These are phyloP conservation scores for Panicum miliaceum DNA, from an alignment of 176 grass and related monocot species.

Conservation along the genomic window DNA sequence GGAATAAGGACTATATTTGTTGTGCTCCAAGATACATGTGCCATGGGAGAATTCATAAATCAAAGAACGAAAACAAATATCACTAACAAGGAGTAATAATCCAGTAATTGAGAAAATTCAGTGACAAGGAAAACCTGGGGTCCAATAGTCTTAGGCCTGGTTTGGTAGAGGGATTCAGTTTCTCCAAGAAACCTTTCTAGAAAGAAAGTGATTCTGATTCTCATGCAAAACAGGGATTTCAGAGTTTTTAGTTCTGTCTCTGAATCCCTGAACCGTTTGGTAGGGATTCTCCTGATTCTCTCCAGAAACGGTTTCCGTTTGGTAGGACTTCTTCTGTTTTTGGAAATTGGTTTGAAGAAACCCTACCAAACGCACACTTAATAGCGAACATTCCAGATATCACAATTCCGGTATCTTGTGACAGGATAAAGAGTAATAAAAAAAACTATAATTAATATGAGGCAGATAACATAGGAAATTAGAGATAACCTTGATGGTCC, in stretches of 20 bases:
- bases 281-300: too few species aligned
- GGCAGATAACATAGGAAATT: not conserved
- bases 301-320: too few species aligned
- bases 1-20: not conserved
- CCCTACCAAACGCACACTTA: too few species aligned
- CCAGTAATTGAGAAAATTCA: conserved; percentile 4
- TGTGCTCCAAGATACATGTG: not conserved
- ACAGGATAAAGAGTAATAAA: not conserved
- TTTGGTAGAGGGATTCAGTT: too few species aligned
- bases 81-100: not conserved
- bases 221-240: too few species aligned
- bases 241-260: too few species aligned
- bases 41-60: not conserved
- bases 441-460: conserved; percentile 9
- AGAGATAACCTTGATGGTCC: conserved; percentile 73
- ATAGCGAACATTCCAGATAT: not conserved
- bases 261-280: too few species aligned
- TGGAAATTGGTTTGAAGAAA: too few species aligned
- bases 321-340: too few species aligned
- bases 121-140: not conserved
- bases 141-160: conserved; percentile 2
- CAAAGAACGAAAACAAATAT: not conserved
- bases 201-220: too few species aligned
- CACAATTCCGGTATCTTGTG: not conserved
- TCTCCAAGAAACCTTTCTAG: too few species aligned